Conservation (phyloP, 148 eudicot species). For the Selenicereus undatus region DNA sequence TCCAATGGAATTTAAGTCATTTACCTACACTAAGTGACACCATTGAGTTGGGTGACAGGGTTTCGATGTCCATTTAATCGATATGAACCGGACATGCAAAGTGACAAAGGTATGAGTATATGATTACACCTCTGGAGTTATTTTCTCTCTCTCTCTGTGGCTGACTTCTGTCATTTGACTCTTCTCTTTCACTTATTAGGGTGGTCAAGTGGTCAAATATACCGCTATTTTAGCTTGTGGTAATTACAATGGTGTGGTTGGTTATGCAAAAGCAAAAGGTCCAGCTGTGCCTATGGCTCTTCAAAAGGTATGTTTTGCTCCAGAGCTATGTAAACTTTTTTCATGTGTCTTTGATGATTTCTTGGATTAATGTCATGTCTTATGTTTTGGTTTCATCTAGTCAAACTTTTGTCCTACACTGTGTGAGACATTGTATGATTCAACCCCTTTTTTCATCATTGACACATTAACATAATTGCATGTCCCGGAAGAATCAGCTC, state of each 20-base stretch:
- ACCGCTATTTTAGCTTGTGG: conserved; percentile 88
- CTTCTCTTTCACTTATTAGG: conserved; percentile 37
- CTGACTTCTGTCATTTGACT: conserved; percentile 10
- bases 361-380: neutral
- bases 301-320: conserved; percentile 63
- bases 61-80: conserved; percentile 71
- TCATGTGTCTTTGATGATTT: neutral
- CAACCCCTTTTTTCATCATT: neutral
- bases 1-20: too few relatives aligned
- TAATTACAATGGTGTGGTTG: conserved; percentile 82
- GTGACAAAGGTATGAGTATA: conserved; percentile 79
- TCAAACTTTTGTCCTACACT: neutral
- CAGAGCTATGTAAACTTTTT: neutral
- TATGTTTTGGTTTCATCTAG: neutral
- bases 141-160: neutral
- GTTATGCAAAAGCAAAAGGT: conserved; percentile 91
- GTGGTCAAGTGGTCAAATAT: conserved; percentile 76
- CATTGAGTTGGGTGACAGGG: conserved; percentile 51
- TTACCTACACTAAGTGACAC: neutral
- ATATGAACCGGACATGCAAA: conserved; percentile 78
- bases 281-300: conserved; percentile 66
- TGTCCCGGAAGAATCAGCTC: too few relatives aligned
- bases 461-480: neutral
- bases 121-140: neutral
- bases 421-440: neutral